Conservation (phyloP, 1,139 yeast species). For the Candida sp. region DNA sequence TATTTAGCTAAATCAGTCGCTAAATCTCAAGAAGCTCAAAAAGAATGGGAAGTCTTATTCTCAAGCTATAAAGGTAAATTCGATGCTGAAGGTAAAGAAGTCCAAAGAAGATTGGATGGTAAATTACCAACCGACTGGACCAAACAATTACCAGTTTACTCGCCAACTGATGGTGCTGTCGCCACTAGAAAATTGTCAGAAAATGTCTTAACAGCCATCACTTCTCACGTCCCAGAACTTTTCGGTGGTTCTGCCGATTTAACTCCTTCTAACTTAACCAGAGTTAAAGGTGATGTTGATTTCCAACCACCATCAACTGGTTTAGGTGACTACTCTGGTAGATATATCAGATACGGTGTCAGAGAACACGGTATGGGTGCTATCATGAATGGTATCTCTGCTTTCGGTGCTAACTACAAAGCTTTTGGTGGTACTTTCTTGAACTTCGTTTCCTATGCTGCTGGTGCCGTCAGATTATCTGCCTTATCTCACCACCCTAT, state of each 20-base stretch:
- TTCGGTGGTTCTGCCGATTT: constrained; percentile 99
- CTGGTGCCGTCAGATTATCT: constrained; percentile 95
- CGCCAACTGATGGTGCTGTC: constrained; percentile 73
- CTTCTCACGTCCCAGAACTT: constrained; percentile 76
- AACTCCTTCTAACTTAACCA: constrained; percentile 96
- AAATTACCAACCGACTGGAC: constrained; percentile 88
- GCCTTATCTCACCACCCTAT: constrained; percentile 94
- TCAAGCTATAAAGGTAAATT: constrained; percentile 62
- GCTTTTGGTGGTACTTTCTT: constrained; percentile 98
- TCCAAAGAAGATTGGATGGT: constrained; percentile 76
- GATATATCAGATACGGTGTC: constrained; percentile 98
- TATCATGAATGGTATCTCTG: constrained; percentile 95
- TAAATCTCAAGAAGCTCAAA: constrained; percentile 58
- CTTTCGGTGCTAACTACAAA: constrained; percentile 90
- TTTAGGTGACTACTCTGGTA: constrained; percentile 86
- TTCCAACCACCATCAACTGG: constrained; percentile 89
- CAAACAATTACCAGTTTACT: constrained; percentile 72
- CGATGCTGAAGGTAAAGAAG: constrained; percentile 80
- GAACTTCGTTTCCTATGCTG: constrained; percentile 96
- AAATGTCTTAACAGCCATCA: constrained; percentile 65
- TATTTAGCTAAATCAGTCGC: constrained; percentile 57
- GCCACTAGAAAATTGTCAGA: constrained; percentile 98
- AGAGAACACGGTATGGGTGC: constrained; percentile 99
- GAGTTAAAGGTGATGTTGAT: constrained; percentile 80
- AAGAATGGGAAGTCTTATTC: constrained; percentile 69